Base-by-base conservation (phyloP, 2,329 filamentous ascomycete species). In the Calonectria crousiana region DNA sequence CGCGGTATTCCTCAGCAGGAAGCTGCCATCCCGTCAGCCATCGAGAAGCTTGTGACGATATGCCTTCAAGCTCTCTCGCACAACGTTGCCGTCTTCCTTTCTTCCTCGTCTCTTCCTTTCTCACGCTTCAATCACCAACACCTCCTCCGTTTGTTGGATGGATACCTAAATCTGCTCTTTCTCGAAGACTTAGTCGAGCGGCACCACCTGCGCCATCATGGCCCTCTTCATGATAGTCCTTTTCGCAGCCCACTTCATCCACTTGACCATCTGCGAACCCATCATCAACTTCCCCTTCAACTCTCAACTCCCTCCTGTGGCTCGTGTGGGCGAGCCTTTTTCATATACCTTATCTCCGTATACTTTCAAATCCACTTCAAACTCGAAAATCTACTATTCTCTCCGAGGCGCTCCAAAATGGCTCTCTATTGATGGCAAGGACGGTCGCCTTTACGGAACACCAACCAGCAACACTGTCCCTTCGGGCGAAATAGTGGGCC, bases 271-370 rank as follows among this genome's bases (percentile, higher is more conserved):
- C 47, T 83, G 85, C 67, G 80, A 83, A 23, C 90, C 90, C 14
- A 80, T 83, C 30, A 81, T 88, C 62, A 85, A 87, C 60, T 96
- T 96, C 78, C 95, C 95, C 0, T 89, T 98, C 83, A 97, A 97
- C 84, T 92, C 94, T 3, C 95, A 98, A 83, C 89, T 97, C 1
- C 95, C 95, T 38, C 93, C 93, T 4, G 93, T 96, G 68, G 95
- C 95, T 26, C 90, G 94, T 77, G 87, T 94, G 73, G 90, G 89
- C 51, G 82, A 93, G 78, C 87, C 89, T 3, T 97, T 95, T 84
- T 90, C 88, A 13, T 95, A 96, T 81, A 87, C 90, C 36, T 94
- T 98, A 80, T 93, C 94, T 13, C 84, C 88, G 20, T 92, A 92
- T 49, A 98, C 95, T 0, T 98, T 98, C 84, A 87, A 88, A 18